These are phyloP conservation scores for Trichaptum fuscoviolaceum DNA, from an alignment of 768 basidiomycete genomes.

Conservation along the genomic window DNA sequence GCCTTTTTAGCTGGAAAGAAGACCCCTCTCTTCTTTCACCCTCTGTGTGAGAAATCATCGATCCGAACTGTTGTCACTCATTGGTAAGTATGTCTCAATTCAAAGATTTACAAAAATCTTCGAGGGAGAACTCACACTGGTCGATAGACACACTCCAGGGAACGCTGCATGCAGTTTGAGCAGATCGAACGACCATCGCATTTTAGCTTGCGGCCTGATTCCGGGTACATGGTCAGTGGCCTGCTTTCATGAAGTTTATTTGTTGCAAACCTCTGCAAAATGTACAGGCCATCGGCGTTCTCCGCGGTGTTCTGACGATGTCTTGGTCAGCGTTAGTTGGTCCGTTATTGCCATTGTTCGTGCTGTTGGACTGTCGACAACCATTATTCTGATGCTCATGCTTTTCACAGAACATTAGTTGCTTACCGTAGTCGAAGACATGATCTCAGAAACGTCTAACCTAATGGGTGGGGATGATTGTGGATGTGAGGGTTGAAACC, in stretches of 20 bases:
- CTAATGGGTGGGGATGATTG: neutral
- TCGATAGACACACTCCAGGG: slow-evolving; percentile 1
- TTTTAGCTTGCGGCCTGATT: slow-evolving; percentile 6
- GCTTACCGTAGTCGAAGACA: neutral
- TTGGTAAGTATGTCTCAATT: neutral
- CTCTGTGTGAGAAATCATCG: neutral
- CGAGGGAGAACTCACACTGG: slow-evolving; percentile 4
- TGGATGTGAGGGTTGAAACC: neutral
- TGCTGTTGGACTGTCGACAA: neutral
- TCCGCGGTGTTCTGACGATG: slow-evolving; percentile 2
- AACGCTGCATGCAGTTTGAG: neutral
- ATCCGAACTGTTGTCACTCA: neutral
- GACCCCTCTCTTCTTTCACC: neutral
- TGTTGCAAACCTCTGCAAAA: slow-evolving; percentile 2
- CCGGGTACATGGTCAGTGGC: neutral
- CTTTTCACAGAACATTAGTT: neutral
- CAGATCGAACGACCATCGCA: slow-evolving; percentile 3
- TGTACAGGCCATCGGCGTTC: slow-evolving; percentile 3
- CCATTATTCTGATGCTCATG: neutral
- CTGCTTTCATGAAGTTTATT: neutral
- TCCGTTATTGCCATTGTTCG: neutral
- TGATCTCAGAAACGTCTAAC: neutral
- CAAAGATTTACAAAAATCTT: neutral
- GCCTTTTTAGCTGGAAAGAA: neutral
- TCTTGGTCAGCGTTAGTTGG: neutral